Conservation (phyloP, 2,329 filamentous ascomycete species). For the Ustulina deusta region DNA sequence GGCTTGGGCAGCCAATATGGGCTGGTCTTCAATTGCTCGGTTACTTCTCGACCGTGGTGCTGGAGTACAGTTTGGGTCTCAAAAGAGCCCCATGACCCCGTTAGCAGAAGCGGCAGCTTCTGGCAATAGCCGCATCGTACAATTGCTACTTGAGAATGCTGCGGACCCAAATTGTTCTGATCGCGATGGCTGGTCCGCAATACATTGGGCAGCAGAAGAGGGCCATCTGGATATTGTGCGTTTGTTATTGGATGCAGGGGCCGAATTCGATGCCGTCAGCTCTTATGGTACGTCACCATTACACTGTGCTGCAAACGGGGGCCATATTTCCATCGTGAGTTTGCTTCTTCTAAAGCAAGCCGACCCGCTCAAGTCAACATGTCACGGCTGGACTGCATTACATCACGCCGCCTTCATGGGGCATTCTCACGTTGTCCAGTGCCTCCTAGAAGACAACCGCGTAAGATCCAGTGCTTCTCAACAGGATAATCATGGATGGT, state of each 20-base stretch:
- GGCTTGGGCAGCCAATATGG: slow-evolving; percentile 8
- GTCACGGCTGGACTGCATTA: slow-evolving; percentile 21
- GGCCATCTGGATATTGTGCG: slow-evolving; percentile 11
- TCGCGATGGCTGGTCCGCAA: slow-evolving; percentile 19
- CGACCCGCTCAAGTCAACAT: slow-evolving; percentile 19
- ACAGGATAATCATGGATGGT: slow-evolving; percentile 23
- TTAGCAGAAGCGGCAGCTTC: slow-evolving; percentile 13
- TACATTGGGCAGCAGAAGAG: slow-evolving; percentile 23
- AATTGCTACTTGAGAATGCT: neutral
- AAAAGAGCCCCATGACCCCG: neutral
- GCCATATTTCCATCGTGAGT: neutral
- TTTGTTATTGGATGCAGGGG: slow-evolving; percentile 3
- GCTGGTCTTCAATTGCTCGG: neutral
- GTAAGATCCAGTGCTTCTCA: neutral
- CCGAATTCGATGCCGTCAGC: neutral
- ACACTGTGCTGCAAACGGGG: slow-evolving; percentile 20
- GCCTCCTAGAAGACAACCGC: neutral
- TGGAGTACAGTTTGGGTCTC: neutral
- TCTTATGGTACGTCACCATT: slow-evolving; percentile 15
- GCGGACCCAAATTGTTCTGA: neutral
- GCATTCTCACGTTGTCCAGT: neutral
- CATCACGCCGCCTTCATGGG: slow-evolving; percentile 27
- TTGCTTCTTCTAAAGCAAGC: neutral
- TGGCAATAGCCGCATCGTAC: neutral
- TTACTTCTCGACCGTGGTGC: neutral